Percentiles rank a stretch among this genome's conserved stretches.
These are phyloP conservation scores for Prinsepia uniflora DNA, from an alignment of 306 rosid species.

Conservation along the genomic window DNA sequence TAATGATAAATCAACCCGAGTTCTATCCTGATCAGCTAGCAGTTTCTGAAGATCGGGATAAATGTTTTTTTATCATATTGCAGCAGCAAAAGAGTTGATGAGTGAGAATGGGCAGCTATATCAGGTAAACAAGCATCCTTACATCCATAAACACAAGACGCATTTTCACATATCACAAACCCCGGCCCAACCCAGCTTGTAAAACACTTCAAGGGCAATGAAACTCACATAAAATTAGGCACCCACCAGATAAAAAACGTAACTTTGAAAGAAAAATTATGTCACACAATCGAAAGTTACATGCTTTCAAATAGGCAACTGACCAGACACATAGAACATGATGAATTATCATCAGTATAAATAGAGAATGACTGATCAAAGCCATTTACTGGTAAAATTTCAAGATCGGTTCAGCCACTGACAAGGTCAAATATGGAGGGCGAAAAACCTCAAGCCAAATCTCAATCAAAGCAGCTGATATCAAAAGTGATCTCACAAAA, in stretches of 20 bases:
- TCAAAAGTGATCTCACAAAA: constrained; percentile 11
- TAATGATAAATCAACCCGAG: constrained; percentile 2
- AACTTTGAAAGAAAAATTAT: not conserved
- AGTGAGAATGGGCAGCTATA: constrained; percentile 21
- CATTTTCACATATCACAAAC: constrained; percentile 28
- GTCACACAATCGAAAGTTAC: constrained; percentile 36
- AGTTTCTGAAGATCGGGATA: not conserved
- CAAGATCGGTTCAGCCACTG: constrained; percentile 40
- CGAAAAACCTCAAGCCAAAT: not conserved
- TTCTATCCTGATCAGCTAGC: not conserved
- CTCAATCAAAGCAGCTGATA: constrained; percentile 11
- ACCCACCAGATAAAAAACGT: constrained; percentile 10
- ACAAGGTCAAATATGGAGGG: constrained; percentile 20
- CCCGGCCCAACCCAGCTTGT: constrained; percentile 11
- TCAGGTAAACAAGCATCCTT: constrained; percentile 13
- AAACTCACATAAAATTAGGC: constrained; percentile 6
- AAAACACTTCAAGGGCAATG: constrained; percentile 20
- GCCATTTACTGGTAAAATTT: constrained; percentile 15
- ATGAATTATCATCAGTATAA: constrained; percentile 1
- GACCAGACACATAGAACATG: not conserved
- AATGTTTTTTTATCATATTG: constrained; percentile 10
- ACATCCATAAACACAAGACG: constrained; percentile 4
- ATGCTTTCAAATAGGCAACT: constrained; percentile 27
- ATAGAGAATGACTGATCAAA: constrained; percentile 10
- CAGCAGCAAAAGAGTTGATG: constrained; percentile 2